Conservation (phyloP, 192 early-diverging fungal species). For the Pilaira anomala region DNA sequence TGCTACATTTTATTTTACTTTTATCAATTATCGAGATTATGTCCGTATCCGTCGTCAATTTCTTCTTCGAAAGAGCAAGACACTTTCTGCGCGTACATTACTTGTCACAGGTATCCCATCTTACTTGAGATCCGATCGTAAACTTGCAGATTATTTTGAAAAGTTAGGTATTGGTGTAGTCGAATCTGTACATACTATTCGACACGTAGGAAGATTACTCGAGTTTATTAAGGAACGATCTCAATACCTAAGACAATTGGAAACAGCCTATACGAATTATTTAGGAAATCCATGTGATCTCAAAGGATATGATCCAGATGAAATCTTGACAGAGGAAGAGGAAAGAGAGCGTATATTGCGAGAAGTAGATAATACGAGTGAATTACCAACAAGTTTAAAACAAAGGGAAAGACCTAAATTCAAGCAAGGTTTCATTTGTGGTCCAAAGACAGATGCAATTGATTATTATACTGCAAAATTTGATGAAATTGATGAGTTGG, state of each 20-base stretch:
- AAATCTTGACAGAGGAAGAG: slow-evolving; percentile 40
- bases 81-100: slow-evolving; percentile 57
- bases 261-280: slow-evolving; percentile 51
- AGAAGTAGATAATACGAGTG: slow-evolving; percentile 15
- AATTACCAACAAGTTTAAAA: slow-evolving; percentile 3
- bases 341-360: background rate
- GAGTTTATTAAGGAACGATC: slow-evolving; percentile 55
- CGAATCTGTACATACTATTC: slow-evolving; percentile 61
- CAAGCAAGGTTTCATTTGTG: slow-evolving; percentile 42
- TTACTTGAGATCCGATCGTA: slow-evolving; percentile 47
- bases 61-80: slow-evolving; percentile 36
- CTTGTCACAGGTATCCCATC: slow-evolving; percentile 68
- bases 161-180: slow-evolving; percentile 56
- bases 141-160: slow-evolving; percentile 67
- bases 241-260: slow-evolving; percentile 50
- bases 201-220: slow-evolving; percentile 53
- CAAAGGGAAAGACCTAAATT: slow-evolving; percentile 40
- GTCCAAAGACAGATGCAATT: slow-evolving; percentile 67
- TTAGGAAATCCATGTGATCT: slow-evolving; percentile 70
- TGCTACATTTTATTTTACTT: slow-evolving; percentile 46
- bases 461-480: slow-evolving; percentile 57
- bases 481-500: slow-evolving; percentile 50
- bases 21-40: slow-evolving; percentile 52
- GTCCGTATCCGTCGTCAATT: slow-evolving; percentile 44
- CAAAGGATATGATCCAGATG: slow-evolving; percentile 59